Conservation (phyloP, 2,329 filamentous ascomycete genomes). For the Apiospora rasikravindrae region DNA sequence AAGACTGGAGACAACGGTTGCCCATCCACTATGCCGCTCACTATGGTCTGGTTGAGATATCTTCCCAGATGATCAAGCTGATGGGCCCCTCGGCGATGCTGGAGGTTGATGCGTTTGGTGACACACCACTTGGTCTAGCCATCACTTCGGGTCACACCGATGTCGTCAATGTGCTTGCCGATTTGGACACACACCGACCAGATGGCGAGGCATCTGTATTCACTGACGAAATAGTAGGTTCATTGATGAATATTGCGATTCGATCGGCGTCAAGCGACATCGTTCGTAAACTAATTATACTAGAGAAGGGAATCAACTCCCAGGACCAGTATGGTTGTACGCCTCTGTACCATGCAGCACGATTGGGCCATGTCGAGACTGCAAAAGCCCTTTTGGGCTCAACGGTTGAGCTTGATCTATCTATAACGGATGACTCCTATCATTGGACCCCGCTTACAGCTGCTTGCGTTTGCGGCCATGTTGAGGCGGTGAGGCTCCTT, state of each 20-base stretch:
- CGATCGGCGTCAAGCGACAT: constrained; percentile 11
- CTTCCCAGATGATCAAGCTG: constrained; percentile 20
- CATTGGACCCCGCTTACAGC: constrained; percentile 23
- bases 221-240: constrained; percentile 13
- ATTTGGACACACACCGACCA: not conserved
- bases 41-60: constrained; percentile 20
- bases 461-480: constrained; percentile 21
- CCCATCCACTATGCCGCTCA: constrained; percentile 24
- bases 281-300: constrained; percentile 12
- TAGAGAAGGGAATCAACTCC: constrained; percentile 17
- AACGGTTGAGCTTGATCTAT: constrained; percentile 7
- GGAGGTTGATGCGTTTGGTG: constrained; percentile 13
- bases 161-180: constrained; percentile 17
- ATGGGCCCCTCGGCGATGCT: constrained; percentile 21
- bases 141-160: constrained; percentile 2
- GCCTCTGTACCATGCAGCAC: constrained; percentile 20
- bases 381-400: constrained; percentile 12
- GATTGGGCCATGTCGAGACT: constrained; percentile 8
- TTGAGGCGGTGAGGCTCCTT: constrained; percentile 20
- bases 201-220: not conserved
- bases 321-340: not conserved
- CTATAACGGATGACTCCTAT: not conserved
- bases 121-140: constrained; percentile 22
- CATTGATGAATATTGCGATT: constrained; percentile 19
- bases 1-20: constrained; percentile 23